Evolutionary conservation across 495 filamentous ascomycete species (phyloP), one percentile per base, ranked within the genome.

Genomic region (Podospora pseudoanserina): DNA sequence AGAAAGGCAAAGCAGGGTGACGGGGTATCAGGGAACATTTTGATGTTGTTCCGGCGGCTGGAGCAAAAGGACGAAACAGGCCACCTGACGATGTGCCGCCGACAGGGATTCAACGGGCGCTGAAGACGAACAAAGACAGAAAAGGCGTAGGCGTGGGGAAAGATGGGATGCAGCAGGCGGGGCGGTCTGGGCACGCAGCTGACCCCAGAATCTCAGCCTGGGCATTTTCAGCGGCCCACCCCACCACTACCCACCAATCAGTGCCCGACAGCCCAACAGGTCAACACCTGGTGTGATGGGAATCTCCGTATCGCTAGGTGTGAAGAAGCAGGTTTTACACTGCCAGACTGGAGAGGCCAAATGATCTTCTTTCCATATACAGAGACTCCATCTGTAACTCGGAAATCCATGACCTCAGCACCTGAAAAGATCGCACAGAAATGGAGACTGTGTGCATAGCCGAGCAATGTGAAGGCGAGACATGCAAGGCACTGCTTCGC

Each of bases 81-180:
- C 65, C 68, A 65, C 65, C 68, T 70, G 68, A 70, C 61, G 65
- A 70, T 34, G 62, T 63, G 39, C 44, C 15, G 5, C 19, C 54
- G 19, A 26, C 58, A 32, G 18, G 56, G 39, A 54, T 28, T 39
- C 27, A 63, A n/a, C 27, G 61, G 32, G 60, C 11, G 3, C 60
- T 30, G 30, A 44, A 39, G 23, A n/a, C 15, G 15, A 34, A 34
- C 16, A 27, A 34, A 62, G 60, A 19, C 20, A 32, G 26, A 30
- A 34, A 62, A 32, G 30, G 60, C 60, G 60, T 34, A 53, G 60
- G 23, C 26, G 4, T 23, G 30, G 28, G 19, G 27, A 11, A 27
- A 34, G 26, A 9, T 26, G 26, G 19, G 30, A 19, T 19, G 61
- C 61, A 49, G 61, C 61, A 39, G 61, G n/a, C 39, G 39, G 39